Base-by-base conservation (phyloP, 305 asterid genomes). In the Solanum hybrid region DNA sequence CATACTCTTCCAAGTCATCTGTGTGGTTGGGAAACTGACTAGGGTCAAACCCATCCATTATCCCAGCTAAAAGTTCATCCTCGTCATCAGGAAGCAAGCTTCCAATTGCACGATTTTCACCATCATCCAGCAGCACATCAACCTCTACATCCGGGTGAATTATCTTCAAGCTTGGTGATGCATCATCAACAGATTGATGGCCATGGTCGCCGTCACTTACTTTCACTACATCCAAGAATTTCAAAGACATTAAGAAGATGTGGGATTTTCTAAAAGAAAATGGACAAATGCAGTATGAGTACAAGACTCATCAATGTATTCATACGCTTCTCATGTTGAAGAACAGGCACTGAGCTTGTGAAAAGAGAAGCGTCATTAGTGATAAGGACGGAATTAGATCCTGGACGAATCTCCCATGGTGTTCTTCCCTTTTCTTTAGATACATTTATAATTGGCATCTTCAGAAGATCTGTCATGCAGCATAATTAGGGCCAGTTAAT, bases 31-130 rank as follows among this genome's bases (percentile, higher is more conserved):
- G 91, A 90, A 91, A 81, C 89, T 93, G 91, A 89, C 91, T 89
- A 65, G 88, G 89, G 73, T 90, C 94, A 90, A 91, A 92, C 22
- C 91, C 86, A 79, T 94, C 94, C 93, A 91, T 90, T 68, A 93
- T 68, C 61, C 94, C 96, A 90, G 98, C 93, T 83, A 95, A 92
- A 92, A 95, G 96, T 79, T 95, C 96, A 89, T 95, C 96, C 88
- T 95, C 98, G 33, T 95, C 95, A 89, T 93, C 95, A 31, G 96
- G 98, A 75, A 95, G 97, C 87, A 94, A 90, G 90, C 92, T 94
- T 90, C 94, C 96, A 89, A 93, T 90, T n/a, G 90, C 91, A 90
- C 38, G 89, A 85, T 82, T 89, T 86, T 91, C 94, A 89, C 26
- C 91, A 79, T 92, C 89, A 79, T 90, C 94, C 75, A 90, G 89